phyloP scores from a whole-genome alignment of 202 grass and related monocot species.

The Zoysia matrella region DNA sequence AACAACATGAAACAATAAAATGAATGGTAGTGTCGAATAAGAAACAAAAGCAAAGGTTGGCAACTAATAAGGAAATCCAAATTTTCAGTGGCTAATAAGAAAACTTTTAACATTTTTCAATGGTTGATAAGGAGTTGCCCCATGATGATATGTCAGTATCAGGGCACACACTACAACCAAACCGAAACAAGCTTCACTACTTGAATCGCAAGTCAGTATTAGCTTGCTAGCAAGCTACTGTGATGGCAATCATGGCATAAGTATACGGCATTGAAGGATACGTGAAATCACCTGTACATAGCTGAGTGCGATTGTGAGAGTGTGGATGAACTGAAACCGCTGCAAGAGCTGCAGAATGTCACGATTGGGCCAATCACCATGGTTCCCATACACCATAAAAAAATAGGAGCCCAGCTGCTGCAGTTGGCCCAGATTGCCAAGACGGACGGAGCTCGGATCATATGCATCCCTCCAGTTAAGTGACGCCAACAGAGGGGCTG shows the following conservation, averaged over 20 bases:
- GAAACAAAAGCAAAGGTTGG: too few relatives aligned
- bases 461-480: slow-evolving; percentile 28
- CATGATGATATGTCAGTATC: neutral
- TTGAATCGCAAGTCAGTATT: neutral
- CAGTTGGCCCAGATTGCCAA: slow-evolving; percentile 26
- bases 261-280: neutral
- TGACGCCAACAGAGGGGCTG: slow-evolving; percentile 17
- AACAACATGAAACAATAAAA: too few relatives aligned
- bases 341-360: neutral
- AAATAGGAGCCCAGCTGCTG: neutral
- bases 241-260: neutral
- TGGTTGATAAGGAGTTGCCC: too few relatives aligned
- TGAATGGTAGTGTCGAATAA: too few relatives aligned
- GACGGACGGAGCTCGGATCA: neutral
- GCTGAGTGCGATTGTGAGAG: neutral
- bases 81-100: too few relatives aligned
- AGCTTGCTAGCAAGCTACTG: neutral
- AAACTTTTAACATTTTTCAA: too few relatives aligned
- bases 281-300: neutral
- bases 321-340: neutral
- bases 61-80: too few relatives aligned
- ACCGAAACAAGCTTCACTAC: neutral
- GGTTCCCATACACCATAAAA: neutral
- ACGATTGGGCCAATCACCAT: neutral
- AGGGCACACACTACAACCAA: neutral